Evolutionary conservation across 176 grass and related monocot genomes (phyloP), one percentile per base, ranked within the genome.

Genomic region (Puya raimondii): DNA sequence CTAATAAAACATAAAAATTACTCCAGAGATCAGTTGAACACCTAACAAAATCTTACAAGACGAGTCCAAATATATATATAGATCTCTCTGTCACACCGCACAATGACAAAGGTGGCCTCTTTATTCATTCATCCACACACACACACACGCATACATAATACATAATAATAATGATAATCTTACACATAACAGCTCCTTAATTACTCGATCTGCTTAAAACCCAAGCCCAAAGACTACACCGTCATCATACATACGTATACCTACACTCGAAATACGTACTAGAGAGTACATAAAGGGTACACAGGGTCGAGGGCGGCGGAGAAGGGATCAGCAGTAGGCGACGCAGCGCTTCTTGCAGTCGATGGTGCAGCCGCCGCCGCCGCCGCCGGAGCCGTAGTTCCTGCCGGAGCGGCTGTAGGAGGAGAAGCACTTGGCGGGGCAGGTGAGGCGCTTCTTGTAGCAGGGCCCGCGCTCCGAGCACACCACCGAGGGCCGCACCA

Each of bases 341-440:
- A 72, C 74, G 80, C 93, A 97, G 49, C 77, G 86, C 79, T 80
- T 85, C 93, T 92, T 92, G 84, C 93, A 97, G 74, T 97, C 93
- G 74, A 97, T 57, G 81, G 84, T 96, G 81, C 93, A 96, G 4
- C 93, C 82, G 2, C 93, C 93, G 1, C 88, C 93, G 3, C 89
- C 93, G 11, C 89, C 89, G 0, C 93, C 93, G 10, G 73, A 78
- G 27, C 93, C 93, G 65, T 74, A 90, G 1, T 87, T 85, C 61
- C 87, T 87, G 47, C 93, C 93, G 48, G 89, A 80, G 67, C 49
- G 56, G 73, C 86, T 96, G 81, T 90, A 96, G 0, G 93, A 96
- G 15, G 79, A 76, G 84, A 85, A 96, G 79, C 93, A 96, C 83
- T 67, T 76, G 64, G 64, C 74, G 2, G 56, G 56, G 56, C 56